Conservation (phyloP, 2,329 filamentous ascomycete species). For the Ophiobolus disseminans region DNA sequence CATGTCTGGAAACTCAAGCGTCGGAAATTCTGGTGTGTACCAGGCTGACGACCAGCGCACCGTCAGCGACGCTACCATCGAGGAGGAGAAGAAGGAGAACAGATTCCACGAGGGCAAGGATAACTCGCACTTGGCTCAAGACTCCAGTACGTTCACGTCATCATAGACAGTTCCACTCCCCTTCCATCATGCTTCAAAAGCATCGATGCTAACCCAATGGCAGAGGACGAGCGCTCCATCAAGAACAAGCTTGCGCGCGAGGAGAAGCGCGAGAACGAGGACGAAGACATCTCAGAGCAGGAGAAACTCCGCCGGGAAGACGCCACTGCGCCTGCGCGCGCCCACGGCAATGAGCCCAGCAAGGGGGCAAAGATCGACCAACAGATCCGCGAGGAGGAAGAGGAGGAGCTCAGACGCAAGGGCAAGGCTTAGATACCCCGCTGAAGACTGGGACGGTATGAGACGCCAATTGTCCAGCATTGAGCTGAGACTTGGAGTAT, state of each 20-base stretch:
- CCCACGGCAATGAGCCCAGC: slow-evolving; percentile 76
- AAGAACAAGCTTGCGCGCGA: slow-evolving; percentile 74
- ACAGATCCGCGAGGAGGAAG: slow-evolving; percentile 71
- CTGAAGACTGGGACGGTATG: not conserved
- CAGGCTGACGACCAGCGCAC: slow-evolving; percentile 80
- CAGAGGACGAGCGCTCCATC: slow-evolving; percentile 73
- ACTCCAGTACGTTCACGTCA: slow-evolving; percentile 68
- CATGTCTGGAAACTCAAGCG: slow-evolving; percentile 67
- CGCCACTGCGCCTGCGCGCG: slow-evolving; percentile 63
- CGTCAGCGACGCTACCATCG: slow-evolving; percentile 60
- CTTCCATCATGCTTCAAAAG: not conserved
- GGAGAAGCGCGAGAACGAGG: slow-evolving; percentile 58
- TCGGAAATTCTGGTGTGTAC: slow-evolving; percentile 72
- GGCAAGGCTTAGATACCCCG: slow-evolving; percentile 47
- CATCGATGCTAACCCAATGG: slow-evolving; percentile 31
- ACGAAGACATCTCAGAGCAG: slow-evolving; percentile 38
- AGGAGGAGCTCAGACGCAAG: slow-evolving; percentile 69
- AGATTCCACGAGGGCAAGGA: slow-evolving; percentile 76
- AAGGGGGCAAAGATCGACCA: slow-evolving; percentile 76
- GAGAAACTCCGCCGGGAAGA: slow-evolving; percentile 62
- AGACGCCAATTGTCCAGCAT: not conserved
- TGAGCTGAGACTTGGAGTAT: slow-evolving; percentile 3
- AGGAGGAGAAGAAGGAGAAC: slow-evolving; percentile 60
- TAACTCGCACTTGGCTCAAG: slow-evolving; percentile 71
- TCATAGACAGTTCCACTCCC: too few species aligned